phyloP scores from a whole-genome alignment of 441 rosid genomes.

The Viola pubescens region DNA sequence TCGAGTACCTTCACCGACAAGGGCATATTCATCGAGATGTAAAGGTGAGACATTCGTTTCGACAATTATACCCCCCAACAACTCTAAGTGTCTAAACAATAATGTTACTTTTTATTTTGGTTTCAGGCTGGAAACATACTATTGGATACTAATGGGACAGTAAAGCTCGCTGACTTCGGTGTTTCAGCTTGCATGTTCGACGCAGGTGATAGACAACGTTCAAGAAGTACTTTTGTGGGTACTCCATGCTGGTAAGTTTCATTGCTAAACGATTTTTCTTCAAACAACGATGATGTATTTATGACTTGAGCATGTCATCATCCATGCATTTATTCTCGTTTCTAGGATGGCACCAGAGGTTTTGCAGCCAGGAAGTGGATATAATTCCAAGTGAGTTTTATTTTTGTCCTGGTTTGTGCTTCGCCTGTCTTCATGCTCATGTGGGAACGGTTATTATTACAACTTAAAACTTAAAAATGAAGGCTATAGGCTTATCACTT shows the following conservation, averaged over 20 bases:
- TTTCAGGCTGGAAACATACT: constrained; percentile 94
- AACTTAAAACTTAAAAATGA: not conserved
- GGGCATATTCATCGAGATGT: constrained; percentile 99
- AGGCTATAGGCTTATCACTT: constrained; percentile 16
- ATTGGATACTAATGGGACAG: constrained; percentile 62
- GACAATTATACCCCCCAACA: not conserved
- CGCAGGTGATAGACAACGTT: constrained; percentile 86
- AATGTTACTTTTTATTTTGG: not conserved
- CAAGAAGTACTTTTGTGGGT: constrained; percentile 97
- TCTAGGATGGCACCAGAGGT: constrained; percentile 99
- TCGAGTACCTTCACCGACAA: constrained; percentile 91
- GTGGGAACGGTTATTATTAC: not conserved
- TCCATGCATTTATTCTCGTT: constrained; percentile 17
- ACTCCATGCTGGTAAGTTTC: constrained; percentile 90
- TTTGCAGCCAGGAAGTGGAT: constrained; percentile 97
- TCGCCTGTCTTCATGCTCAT: not conserved
- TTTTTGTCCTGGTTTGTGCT: not conserved
- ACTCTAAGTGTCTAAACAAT: not conserved
- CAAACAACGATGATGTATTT: not conserved
- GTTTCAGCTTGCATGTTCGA: constrained; percentile 99
- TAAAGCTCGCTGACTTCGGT: constrained; percentile 97
- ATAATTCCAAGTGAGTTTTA: constrained; percentile 87
- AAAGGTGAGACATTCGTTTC: constrained; percentile 43
- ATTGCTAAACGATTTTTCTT: not conserved
- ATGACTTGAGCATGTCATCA: not conserved